phyloP scores from a whole-genome alignment of 306 rosid genomes.

The Potentilla sterilis region DNA sequence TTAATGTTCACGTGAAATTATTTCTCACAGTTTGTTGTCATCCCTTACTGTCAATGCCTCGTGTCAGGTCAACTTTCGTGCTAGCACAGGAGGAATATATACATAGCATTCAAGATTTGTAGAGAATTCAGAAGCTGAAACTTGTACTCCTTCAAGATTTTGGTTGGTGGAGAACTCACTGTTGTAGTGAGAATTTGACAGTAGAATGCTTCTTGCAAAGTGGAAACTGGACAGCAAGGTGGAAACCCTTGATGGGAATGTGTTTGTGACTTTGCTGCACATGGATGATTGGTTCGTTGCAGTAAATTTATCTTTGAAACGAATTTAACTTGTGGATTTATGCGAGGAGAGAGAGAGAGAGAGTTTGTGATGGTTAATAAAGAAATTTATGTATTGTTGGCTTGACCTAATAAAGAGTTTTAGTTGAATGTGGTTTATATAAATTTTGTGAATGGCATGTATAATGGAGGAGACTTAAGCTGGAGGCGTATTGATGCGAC shows the following conservation, averaged over 20 bases:
- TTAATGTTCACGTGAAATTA: neutral
- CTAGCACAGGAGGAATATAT: slow-evolving; percentile 1
- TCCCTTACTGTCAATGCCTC: neutral
- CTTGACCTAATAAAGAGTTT: neutral
- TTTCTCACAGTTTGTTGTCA: neutral
- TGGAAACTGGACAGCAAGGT: neutral
- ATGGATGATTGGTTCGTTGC: neutral
- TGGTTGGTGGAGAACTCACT: slow-evolving; percentile 6
- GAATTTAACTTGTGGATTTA: neutral
- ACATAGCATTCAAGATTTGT: neutral
- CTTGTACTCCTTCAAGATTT: neutral
- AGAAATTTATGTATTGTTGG: neutral
- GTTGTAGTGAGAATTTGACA: neutral
- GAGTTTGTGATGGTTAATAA: neutral
- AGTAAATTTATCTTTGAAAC: neutral
- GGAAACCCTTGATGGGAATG: neutral
- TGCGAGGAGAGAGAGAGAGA: neutral
- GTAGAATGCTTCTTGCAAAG: neutral
- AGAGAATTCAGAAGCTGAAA: neutral
- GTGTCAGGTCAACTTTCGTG: slow-evolving; percentile 1
- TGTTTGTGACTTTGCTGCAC: neutral
- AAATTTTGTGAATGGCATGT: neutral
- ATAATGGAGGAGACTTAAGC: too few relatives aligned
- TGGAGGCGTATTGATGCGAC: too few relatives aligned
- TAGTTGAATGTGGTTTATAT: neutral